Conservation (phyloP, 768 basidiomycete genomes). For the Bullera alba region DNA sequence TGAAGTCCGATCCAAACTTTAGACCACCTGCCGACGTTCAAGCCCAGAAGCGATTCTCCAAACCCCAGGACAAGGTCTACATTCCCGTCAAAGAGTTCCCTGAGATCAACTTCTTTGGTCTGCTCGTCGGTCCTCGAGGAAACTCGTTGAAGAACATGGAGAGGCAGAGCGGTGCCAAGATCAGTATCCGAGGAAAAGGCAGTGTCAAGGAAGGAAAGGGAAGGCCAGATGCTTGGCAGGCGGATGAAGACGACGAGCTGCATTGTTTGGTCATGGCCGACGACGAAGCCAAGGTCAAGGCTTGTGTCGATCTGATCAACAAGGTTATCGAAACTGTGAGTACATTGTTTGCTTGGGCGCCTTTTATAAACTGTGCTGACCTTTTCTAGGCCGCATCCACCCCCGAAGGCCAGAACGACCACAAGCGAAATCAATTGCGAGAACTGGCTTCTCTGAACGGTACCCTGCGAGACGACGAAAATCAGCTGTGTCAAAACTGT, state of each 20-base stretch:
- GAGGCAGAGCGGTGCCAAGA: conserved; percentile 93
- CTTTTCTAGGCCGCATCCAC: conserved; percentile 81
- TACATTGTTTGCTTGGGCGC: conserved; percentile 16
- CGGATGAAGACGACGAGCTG: conserved; percentile 96
- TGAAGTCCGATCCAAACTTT: conserved; percentile 97
- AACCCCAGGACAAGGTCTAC: conserved; percentile 96
- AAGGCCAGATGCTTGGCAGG: conserved; percentile 84
- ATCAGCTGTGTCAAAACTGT: conserved; percentile 83
- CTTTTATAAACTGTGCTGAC: neutral
- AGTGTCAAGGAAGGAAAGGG: conserved; percentile 99
- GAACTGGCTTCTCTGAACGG: conserved; percentile 96
- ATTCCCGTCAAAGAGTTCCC: conserved; percentile 99
- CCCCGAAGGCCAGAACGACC: conserved; percentile 98
- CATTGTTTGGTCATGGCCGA: conserved; percentile 96
- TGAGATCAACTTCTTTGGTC: conserved; percentile 98
- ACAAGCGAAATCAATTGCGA: conserved; percentile 96
- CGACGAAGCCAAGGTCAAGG: conserved; percentile 78
- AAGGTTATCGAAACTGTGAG: conserved; percentile 93
- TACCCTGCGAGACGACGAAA: conserved; percentile 98
- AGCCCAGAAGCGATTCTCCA: conserved; percentile 78
- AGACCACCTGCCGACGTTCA: conserved; percentile 94
- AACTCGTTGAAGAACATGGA: conserved; percentile 99
- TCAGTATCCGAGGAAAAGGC: conserved; percentile 95
- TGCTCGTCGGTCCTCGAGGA: conserved; percentile 94
- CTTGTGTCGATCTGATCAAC: conserved; percentile 93